These are phyloP conservation scores for Malus hybrid DNA, from an alignment of 331 rosid genomes.

Conservation along the genomic window DNA sequence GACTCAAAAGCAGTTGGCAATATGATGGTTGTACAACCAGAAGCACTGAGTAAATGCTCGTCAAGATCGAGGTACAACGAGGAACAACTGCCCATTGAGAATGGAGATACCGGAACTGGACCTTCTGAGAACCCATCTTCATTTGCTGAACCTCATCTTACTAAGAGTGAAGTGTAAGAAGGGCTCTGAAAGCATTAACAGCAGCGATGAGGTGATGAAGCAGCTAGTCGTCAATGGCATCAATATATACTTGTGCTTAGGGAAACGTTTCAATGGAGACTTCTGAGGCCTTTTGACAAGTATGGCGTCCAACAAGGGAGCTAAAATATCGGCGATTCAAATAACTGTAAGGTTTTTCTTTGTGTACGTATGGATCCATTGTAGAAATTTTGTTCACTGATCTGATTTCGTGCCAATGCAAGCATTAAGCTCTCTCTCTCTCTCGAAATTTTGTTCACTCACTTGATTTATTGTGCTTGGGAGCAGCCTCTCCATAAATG, in stretches of 20 bases:
- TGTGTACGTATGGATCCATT: too few relatives aligned
- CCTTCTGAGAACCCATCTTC: neutral
- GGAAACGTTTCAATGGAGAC: neutral
- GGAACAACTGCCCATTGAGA: neutral
- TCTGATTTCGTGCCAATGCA: too few relatives aligned
- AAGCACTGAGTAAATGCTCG: neutral
- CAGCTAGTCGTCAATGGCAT: neutral
- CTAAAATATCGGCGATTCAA: too few relatives aligned
- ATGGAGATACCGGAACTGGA: neutral
- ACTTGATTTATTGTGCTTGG: too few relatives aligned
- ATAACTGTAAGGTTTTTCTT: too few relatives aligned
- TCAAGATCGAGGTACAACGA: neutral
- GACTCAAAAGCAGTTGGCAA: neutral
- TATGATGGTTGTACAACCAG: neutral
- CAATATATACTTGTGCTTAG: neutral
- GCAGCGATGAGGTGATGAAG: neutral
- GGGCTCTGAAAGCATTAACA: neutral
- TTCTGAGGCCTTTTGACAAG: neutral
- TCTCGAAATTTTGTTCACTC: too few relatives aligned
- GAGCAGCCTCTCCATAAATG: too few relatives aligned
- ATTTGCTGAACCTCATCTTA: neutral
- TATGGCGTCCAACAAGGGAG: too few relatives aligned
- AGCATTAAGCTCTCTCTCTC: too few relatives aligned
- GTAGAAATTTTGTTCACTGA: too few relatives aligned
- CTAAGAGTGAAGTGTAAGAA: neutral